Base-by-base conservation (phyloP, 2,329 filamentous ascomycete species). In the Diplodia seriata region DNA sequence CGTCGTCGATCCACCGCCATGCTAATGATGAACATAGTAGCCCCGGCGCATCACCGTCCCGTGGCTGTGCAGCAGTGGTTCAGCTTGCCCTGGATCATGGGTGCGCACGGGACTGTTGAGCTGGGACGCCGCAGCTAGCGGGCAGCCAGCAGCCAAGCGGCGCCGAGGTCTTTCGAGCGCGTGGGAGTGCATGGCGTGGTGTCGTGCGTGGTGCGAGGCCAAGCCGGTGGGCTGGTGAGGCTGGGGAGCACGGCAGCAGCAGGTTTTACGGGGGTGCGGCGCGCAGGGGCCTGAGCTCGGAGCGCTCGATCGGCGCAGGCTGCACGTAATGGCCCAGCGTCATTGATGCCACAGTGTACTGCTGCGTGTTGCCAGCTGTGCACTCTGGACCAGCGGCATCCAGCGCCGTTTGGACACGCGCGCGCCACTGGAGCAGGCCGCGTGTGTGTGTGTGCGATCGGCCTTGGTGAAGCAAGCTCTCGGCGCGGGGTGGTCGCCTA, bases 341-440 rank as follows among this genome's bases (percentile, higher is more conserved):
- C 59, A 63, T 63, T 63, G 59, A 63, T 63, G 59, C 59, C 59
- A 63, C 59, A 51, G 59, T 63, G 59, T 63, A 26, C 47, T 62
- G 8, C 31, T 20, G 29, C 18, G 40, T 9, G 40, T 43, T 50
- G 57, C 40, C 57, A 62, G 57, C 40, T 47, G 18, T 29, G 40
- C 40, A 33, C 20, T 15, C 40, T 43, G 6, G 23, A 26, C 7
- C 14, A 26, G 3, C 33, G 14, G 14, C 43, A n/a, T 20, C 59
- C 59, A 63, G 59, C 59, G 47, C 59, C 43, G 59, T 36, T 51
- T 23, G 59, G 31, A 36, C 59, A 63, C 59, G 59, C 47, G 59
- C n/a, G 40, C 26, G 57, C 23, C 47, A 20, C 29, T 38, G 29
- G 51, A 12, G 38, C 59, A 51, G 59, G 18, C n/a, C 43, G 47